Conservation (phyloP, 2,329 filamentous ascomycete genomes). For the Ascochyta rabiei region DNA sequence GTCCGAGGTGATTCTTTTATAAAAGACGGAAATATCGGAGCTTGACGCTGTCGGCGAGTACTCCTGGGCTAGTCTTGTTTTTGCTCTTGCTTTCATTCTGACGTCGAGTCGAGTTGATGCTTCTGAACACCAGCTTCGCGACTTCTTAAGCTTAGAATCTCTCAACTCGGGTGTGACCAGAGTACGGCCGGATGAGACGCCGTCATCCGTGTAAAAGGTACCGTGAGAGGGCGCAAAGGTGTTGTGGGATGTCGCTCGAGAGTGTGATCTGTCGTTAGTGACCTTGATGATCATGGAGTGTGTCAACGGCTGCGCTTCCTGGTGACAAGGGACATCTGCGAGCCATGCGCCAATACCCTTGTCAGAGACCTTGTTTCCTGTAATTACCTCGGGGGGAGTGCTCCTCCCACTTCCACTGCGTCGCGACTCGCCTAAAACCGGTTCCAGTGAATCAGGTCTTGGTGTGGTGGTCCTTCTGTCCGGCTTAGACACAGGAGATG, state of each 20-base stretch:
- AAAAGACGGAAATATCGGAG: constrained; percentile 35
- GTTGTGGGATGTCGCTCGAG: constrained; percentile 19
- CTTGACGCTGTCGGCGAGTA: constrained; percentile 32
- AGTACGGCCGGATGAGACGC: constrained; percentile 27
- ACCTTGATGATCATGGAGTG: constrained; percentile 26
- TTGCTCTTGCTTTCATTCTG: constrained; percentile 19
- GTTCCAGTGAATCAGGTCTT: constrained; percentile 32
- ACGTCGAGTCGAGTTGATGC: constrained; percentile 17
- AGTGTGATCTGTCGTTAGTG: constrained; percentile 12
- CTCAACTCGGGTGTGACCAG: constrained; percentile 22
- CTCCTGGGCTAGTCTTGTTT: constrained; percentile 13
- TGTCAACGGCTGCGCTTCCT: constrained; percentile 24
- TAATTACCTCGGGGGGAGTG: constrained; percentile 19
- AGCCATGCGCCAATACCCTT: constrained; percentile 40
- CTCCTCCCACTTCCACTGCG: constrained; percentile 26
- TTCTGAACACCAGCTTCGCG: constrained; percentile 33
- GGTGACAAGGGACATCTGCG: constrained; percentile 33
- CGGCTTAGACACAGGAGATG: constrained; percentile 8
- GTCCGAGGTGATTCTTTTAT: constrained; percentile 35
- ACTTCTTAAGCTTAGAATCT: constrained; percentile 24
- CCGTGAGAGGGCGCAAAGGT: constrained; percentile 27
- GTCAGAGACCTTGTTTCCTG: constrained; percentile 10
- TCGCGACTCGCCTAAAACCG: constrained; percentile 26
- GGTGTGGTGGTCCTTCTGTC: constrained; percentile 25
- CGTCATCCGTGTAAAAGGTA: constrained; percentile 42